Conservation (phyloP, 805 yeast species). For the Blastobotrys parvus region DNA sequence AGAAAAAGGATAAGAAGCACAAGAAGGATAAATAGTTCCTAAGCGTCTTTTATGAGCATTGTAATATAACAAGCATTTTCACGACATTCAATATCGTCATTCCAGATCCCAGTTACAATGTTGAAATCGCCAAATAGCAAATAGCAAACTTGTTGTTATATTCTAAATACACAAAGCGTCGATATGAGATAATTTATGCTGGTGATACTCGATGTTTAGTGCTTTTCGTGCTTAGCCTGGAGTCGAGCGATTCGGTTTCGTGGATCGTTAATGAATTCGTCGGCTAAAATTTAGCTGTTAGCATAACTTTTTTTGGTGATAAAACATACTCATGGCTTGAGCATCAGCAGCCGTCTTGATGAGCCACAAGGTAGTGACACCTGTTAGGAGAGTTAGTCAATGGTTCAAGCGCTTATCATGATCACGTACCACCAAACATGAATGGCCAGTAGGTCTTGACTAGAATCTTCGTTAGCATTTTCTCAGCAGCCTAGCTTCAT, state of each 20-base stretch:
- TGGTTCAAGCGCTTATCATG: conserved; percentile 1
- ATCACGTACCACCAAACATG: conserved; percentile 58
- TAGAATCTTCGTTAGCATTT: conserved; percentile 5
- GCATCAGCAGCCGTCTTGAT: conserved; percentile 62
- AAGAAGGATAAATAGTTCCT: conserved; percentile 5
- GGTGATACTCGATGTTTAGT: conserved; percentile 12
- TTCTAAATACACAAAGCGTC: too few species aligned
- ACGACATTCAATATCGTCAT: too few species aligned
- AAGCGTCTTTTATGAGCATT: not conserved
- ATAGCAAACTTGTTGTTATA: too few species aligned
- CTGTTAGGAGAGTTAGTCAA: conserved; percentile 1
- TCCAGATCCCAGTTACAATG: too few species aligned
- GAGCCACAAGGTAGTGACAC: conserved; percentile 56
- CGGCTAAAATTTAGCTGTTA: conserved; percentile 18
- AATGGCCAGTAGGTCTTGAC: conserved; percentile 82
- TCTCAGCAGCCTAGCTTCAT: not conserved
- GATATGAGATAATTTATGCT: too few species aligned
- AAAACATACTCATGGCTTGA: conserved; percentile 41
- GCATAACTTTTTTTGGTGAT: not conserved
- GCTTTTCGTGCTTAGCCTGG: conserved; percentile 37
- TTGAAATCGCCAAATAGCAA: not conserved
- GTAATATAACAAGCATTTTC: too few species aligned
- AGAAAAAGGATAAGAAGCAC: conserved; percentile 5
- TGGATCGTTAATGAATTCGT: conserved; percentile 87
- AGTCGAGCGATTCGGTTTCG: conserved; percentile 80